Conservation (phyloP, 1,284 basidiomycete genomes). For the Rhizoctonia solani region DNA sequence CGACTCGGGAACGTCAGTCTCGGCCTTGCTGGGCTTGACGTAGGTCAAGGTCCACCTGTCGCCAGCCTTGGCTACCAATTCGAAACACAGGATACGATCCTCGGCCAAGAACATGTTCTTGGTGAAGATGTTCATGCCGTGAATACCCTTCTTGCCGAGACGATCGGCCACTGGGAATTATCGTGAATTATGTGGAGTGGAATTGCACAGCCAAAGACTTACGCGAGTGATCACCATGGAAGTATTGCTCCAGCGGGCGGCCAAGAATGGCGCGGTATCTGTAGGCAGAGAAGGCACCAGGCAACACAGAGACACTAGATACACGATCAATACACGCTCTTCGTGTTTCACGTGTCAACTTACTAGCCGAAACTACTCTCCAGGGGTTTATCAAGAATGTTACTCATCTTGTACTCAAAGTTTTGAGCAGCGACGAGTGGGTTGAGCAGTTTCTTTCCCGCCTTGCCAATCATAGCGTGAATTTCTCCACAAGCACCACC, state of each 20-base stretch:
- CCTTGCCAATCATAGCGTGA: constrained; percentile 86
- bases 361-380: constrained; percentile 92
- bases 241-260: constrained; percentile 93
- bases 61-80: constrained; percentile 87
- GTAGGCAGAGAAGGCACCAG: constrained; percentile 96
- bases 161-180: constrained; percentile 72
- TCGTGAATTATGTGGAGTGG: neutral
- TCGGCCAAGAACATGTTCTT: constrained; percentile 95
- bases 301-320: constrained; percentile 78
- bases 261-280: constrained; percentile 90
- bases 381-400: constrained; percentile 91
- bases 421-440: constrained; percentile 95
- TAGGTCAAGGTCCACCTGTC: constrained; percentile 91
- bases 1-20: constrained; percentile 91
- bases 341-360: constrained; percentile 27
- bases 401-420: constrained; percentile 98
- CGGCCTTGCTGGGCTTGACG: constrained; percentile 94
- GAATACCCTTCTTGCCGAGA: constrained; percentile 90
- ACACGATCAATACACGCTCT: constrained; percentile 9
- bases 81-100: constrained; percentile 96
- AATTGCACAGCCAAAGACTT: constrained; percentile 34
- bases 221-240: constrained; percentile 93
- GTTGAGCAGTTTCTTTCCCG: constrained; percentile 89
- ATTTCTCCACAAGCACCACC: constrained; percentile 91
- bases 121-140: constrained; percentile 98